These are phyloP conservation scores for Steccherinum ochraceum DNA, from an alignment of 768 basidiomycete genomes.

Conservation along the genomic window DNA sequence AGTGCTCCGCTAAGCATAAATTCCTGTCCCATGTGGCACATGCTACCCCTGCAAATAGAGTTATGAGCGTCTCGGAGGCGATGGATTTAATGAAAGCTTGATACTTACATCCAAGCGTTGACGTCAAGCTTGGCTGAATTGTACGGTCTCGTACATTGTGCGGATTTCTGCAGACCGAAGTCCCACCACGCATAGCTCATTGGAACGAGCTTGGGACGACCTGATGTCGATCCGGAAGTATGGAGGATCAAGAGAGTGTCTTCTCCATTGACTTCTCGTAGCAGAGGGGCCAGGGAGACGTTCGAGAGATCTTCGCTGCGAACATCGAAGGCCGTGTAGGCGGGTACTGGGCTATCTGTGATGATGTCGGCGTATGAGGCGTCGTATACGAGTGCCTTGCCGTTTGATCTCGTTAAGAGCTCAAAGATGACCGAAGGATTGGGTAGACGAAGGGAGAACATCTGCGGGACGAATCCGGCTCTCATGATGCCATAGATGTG, in stretches of 20 bases:
- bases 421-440: slow-evolving; percentile 68
- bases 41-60: slow-evolving; percentile 57
- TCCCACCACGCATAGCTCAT: slow-evolving; percentile 67
- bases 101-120: slow-evolving; percentile 63
- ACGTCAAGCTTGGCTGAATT: slow-evolving; percentile 53
- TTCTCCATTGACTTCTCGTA: slow-evolving; percentile 26
- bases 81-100: slow-evolving; percentile 5
- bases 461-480: slow-evolving; percentile 72
- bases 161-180: slow-evolving; percentile 52
- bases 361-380: slow-evolving; percentile 24
- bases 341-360: slow-evolving; percentile 40
- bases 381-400: slow-evolving; percentile 61
- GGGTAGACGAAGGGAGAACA: slow-evolving; percentile 74
- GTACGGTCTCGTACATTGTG: slow-evolving; percentile 37
- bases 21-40: slow-evolving; percentile 76
- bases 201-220: slow-evolving; percentile 73
- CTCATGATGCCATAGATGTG: slow-evolving; percentile 72
- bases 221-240: slow-evolving; percentile 77
- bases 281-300: slow-evolving; percentile 40
- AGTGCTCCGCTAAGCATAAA: slow-evolving; percentile 40
- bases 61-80: slow-evolving; percentile 16
- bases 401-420: slow-evolving; percentile 54
- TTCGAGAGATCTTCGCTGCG: slow-evolving; percentile 31
- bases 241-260: slow-evolving; percentile 68
- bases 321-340: slow-evolving; percentile 37